Evolutionary conservation across 495 filamentous ascomycete genomes (phyloP).

Genomic region (Podospora australis): DNA sequence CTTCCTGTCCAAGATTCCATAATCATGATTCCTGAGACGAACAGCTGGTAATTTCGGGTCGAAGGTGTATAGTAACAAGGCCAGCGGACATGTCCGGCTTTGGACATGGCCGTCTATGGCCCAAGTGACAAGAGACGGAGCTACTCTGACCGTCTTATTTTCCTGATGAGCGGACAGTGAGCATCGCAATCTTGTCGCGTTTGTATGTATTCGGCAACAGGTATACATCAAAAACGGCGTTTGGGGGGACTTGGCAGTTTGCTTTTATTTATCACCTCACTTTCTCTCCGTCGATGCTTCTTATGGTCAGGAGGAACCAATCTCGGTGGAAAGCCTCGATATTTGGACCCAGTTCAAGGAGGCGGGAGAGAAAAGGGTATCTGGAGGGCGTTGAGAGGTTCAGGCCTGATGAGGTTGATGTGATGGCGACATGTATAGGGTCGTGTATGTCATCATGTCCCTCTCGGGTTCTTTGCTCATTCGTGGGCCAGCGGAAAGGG

Average conservation of each 20-base stretch:
- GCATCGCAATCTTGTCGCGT: background rate
- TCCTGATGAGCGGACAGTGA: no score
- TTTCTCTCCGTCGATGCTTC: background rate
- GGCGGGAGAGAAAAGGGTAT: conserved; percentile 1
- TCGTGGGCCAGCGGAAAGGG: background rate
- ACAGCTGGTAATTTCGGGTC: background rate
- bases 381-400: background rate
- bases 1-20: background rate
- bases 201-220: conserved; percentile 22
- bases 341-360: no score
- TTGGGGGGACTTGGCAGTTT: conserved; percentile 9
- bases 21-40: background rate
- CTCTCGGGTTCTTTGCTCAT: background rate
- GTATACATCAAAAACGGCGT: conserved; percentile 27
- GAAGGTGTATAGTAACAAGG: conserved; percentile 2
- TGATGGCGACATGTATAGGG: no score
- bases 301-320: no score
- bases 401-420: background rate
- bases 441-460: no score
- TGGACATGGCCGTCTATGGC: background rate
- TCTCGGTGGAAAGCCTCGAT: no score
- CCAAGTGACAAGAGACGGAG: background rate
- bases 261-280: conserved; percentile 3
- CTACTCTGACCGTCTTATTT: no score
- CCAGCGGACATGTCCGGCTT: background rate